Evolutionary conservation across 2,329 filamentous ascomycete genomes (phyloP), one percentile per base, ranked within the genome.

Genomic region (Fusarium verrucosum): DNA sequence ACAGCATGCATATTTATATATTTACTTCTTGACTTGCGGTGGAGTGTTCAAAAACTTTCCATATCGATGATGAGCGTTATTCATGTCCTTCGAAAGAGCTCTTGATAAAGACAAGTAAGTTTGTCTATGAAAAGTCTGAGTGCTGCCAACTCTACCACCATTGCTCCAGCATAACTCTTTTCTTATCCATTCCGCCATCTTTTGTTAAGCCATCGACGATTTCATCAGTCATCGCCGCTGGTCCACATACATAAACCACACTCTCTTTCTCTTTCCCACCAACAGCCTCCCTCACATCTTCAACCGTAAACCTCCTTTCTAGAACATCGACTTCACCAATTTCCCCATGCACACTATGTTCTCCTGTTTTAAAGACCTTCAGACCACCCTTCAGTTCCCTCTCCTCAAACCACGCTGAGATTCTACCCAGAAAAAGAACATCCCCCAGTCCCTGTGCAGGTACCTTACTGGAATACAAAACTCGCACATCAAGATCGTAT

Each of bases 181-280:
- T 73, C 25, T 77, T 69, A 10, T 80, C 75, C 69, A 86, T 78
- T 1, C 78, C 80, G 2, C 71, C 61, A 4, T 60, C 60, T 9
- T 66, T 46, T 3, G 75, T 79, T 10, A 85, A 68, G 19, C 82
- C 75, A 19, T 78, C 75, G 1, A 89, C 85, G 65, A 90, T 82
- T 45, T 84, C 81, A 72, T 92, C 90, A 2, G 88, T 91, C 89
- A 92, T 92, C 4, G 69, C 68, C 11, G 87, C 87, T 14, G 89
- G 83, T 2, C 89, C 89, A 70, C 90, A 92, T 1, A 92, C 76
- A 73, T 91, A 92, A 13, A 87, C 85, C 5, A 88, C 79, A 3
- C 76, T 74, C 1, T 72, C 50, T 4, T 75, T 36, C 3, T 72
- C 49, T 5, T 57, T 78, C 22, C 78, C 35, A 7, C 42, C 75